Evolutionary conservation across 192 early-diverging fungal genomes (phyloP), one percentile per base, ranked within the genome.

Genomic region (Coemansia sp.): DNA sequence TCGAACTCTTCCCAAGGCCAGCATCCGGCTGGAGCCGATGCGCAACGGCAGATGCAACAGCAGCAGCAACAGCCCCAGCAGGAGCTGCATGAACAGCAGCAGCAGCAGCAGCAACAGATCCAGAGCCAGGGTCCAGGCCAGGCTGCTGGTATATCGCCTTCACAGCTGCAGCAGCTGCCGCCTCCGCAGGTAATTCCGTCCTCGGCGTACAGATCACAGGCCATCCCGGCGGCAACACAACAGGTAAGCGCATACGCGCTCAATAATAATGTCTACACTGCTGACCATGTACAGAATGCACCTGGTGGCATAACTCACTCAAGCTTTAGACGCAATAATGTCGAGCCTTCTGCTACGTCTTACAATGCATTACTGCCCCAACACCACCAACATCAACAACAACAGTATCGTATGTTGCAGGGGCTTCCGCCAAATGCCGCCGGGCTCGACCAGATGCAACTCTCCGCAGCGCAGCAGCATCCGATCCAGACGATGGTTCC

Each of bases 281-380:
- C 56, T 32, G 73, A 72, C 22, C 49, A 69, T 3, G 19, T 48
- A 8, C 72, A 71, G 62, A 61, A 67, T 45, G 46, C 68, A 57
- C 34, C 55, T 57, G 55, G 55, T 57, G 55, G 55, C 32, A 57
- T 57, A 5, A 54, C 65, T 22, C 69, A 59, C 54, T 81, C 78
- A 66, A 81, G 78, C 63, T 81, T 81, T 66, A 71, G 78, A 53
- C 78, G 78, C 61, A 69, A 75, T 69, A 72, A 69, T 61, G 66
- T 50, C 32, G 68, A 81, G 42, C 20, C 73, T 55, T 69, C 65
- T 74, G 61, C 63, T 57, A 35, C 63, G 35, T 66, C 72, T 66
- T 65, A 58, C 41, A 65, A 66, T 67, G 63, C 66, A 60, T 19
- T 57, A 15, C 35, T 57, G 55, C 34, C 55, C 13, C 55, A 57